Evolutionary conservation across 2,329 filamentous ascomycete genomes (phyloP).

Genomic region (Fusarium paranaense): DNA sequence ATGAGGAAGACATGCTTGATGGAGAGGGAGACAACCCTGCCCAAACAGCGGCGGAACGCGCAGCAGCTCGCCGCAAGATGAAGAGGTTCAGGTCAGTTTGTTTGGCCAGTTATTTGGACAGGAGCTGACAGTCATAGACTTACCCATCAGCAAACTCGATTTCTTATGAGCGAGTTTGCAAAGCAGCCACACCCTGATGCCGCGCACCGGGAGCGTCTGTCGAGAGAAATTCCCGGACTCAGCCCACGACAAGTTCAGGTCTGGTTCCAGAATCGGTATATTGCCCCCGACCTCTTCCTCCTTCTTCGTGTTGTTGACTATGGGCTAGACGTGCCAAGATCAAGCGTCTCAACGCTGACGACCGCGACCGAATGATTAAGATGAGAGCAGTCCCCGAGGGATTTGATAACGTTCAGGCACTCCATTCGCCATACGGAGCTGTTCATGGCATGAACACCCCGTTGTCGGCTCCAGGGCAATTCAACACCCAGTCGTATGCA

Average conservation of each 20-base stretch:
- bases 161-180: conserved; percentile 96
- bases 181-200: conserved; percentile 95
- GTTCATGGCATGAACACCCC: conserved; percentile 64
- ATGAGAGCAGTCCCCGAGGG: conserved; percentile 78
- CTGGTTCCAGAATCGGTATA: conserved; percentile 97
- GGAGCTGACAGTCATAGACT: conserved; percentile 69
- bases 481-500: conserved; percentile 61
- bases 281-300: conserved; percentile 3
- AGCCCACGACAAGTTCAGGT: conserved; percentile 95
- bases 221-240: conserved; percentile 89
- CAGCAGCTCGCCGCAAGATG: conserved; percentile 73
- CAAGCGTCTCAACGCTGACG: conserved; percentile 77
- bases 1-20: conserved; percentile 70
- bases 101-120: neutral
- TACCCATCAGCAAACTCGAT: conserved; percentile 96
- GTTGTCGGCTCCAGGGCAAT: conserved; percentile 62
- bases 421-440: conserved; percentile 75
- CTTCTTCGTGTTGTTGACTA: conserved; percentile 23
- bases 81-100: conserved; percentile 80
- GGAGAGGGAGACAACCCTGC: conserved; percentile 50
- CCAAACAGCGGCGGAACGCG: conserved; percentile 68
- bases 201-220: conserved; percentile 86
- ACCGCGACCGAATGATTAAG: conserved; percentile 77
- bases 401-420: conserved; percentile 76
- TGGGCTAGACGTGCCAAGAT: conserved; percentile 73